Conservation (phyloP, 495 filamentous ascomycete species). For the Penicillium longicatenatum region DNA sequence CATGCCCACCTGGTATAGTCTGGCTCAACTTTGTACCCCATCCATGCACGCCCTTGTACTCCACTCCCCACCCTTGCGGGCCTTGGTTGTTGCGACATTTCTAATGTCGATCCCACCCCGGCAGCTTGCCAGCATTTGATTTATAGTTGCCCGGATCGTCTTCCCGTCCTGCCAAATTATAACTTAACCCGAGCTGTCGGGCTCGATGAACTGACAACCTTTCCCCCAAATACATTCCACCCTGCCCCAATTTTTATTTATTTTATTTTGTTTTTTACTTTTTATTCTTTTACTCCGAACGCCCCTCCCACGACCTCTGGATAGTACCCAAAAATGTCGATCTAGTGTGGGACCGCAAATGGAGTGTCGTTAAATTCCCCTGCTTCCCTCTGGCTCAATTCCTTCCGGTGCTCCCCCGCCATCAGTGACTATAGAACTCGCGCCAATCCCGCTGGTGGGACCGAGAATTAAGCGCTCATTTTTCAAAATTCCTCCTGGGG, state of each 20-base stretch:
- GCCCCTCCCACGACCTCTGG: neutral
- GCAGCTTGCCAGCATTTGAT: constrained; percentile 18
- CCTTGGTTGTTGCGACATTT: constrained; percentile 17
- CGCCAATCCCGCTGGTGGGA: constrained; percentile 5
- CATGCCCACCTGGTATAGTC: constrained; percentile 19
- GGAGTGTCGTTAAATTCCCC: constrained; percentile 16
- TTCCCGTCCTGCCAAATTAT: constrained; percentile 42
- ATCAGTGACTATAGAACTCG: constrained; percentile 3
- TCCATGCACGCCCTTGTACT: constrained; percentile 18
- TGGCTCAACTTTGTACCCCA: constrained; percentile 26
- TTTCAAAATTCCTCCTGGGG: neutral
- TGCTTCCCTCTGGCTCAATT: constrained; percentile 3
- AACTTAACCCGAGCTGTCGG: constrained; percentile 52
- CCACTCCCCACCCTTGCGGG: constrained; percentile 21
- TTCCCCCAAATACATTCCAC: constrained; percentile 3
- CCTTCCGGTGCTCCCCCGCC: constrained; percentile 12
- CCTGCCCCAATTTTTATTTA: neutral
- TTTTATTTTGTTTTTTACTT: neutral
- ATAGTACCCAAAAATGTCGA: neutral
- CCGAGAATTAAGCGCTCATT: constrained; percentile 2
- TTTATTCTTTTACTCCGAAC: neutral
- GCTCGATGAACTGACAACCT: constrained; percentile 19
- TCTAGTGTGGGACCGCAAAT: constrained; percentile 21
- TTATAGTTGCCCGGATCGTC: constrained; percentile 37
- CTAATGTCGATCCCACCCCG: constrained; percentile 24